Conservation (phyloP, 2,329 filamentous ascomycete genomes). For the Xylogone sp. region DNA sequence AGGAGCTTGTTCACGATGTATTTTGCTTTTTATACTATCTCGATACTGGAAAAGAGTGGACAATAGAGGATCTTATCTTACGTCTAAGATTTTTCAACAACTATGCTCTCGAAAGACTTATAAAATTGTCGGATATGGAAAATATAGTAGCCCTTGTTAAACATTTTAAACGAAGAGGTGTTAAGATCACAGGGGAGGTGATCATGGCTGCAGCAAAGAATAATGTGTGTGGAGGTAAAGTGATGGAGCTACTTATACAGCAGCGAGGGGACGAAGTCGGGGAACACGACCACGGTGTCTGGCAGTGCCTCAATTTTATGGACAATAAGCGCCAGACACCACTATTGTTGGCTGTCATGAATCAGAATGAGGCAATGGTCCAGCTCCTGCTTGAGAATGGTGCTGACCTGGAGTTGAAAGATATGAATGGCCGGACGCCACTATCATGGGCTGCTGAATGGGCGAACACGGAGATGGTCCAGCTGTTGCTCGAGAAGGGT, state of each 20-base stretch:
- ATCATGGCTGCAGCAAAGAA: not conserved
- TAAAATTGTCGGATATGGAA: not conserved
- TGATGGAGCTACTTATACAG: conserved; percentile 2
- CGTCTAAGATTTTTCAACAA: not conserved
- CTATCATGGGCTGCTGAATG: conserved; percentile 2
- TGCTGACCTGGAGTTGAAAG: conserved; percentile 4
- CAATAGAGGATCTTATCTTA: not conserved
- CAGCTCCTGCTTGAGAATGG: conserved; percentile 4
- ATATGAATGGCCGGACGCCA: not conserved
- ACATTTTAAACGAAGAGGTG: not conserved
- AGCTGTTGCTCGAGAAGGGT: conserved; percentile 10
- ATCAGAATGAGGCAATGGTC: not conserved
- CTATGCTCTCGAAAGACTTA: too few species aligned
- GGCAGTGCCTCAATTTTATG: not conserved
- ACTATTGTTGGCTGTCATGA: not conserved
- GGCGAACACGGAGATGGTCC: conserved; percentile 10
- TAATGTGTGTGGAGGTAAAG: too few species aligned
- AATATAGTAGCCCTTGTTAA: not conserved
- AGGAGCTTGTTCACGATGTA: conserved; percentile 5
- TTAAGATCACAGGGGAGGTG: not conserved
- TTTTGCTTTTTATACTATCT: not conserved
- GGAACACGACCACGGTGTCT: too few species aligned
- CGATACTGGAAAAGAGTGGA: not conserved
- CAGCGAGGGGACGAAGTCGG: not conserved
- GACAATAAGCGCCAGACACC: not conserved